Base-by-base conservation (phyloP, 345 rosid genomes). In the Euphorbia lathyris region DNA sequence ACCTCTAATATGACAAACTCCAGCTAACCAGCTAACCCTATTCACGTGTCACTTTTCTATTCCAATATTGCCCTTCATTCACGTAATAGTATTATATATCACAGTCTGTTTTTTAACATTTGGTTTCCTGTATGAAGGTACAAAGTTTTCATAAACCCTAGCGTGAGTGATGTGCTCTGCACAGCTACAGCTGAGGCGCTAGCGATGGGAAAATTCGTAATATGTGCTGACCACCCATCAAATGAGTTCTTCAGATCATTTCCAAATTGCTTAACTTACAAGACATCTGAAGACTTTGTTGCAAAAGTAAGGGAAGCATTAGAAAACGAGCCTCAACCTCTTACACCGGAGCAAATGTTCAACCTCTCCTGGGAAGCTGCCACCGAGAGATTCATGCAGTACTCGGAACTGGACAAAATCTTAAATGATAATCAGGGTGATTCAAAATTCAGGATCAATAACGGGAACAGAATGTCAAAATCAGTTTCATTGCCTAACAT, bases 121-220 rank as follows among this genome's bases (percentile, higher is more conserved):
- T 59, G 64, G 22, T 73, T 55, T 32, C 66, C 60, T 68, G 76
- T 62, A 76, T 86, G 84, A 79, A 95, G 99, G 91, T 95, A 95
- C 90, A 92, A 95, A 84, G 91, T 95, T 73, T 95, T 95, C 86
- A 85, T 95, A 75, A 95, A 95, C 76, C 99, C 97, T 19, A 95
- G 99, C 57, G 81, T 95, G 62, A 95, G 96, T 52, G 99, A 95
- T 71, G 99, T 95, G 69, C 87, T 95, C 57, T 95, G 99, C 88
- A 95, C 97, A 32, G 97, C 99, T 62, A 95, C 99, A 17, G 99
- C 97, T 13, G 99, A 95, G 82, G 99, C 97, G 22, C 90, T 95
- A 38, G 99, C 99, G 0, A 95, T 95, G 99, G 99, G 99, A 25
- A 95, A 92, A 71, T 88, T 95, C 42, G 99, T 95, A 9, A 82